Base-by-base conservation (phyloP, 176 grass and related monocot genomes). In the Aegilops longissima region DNA sequence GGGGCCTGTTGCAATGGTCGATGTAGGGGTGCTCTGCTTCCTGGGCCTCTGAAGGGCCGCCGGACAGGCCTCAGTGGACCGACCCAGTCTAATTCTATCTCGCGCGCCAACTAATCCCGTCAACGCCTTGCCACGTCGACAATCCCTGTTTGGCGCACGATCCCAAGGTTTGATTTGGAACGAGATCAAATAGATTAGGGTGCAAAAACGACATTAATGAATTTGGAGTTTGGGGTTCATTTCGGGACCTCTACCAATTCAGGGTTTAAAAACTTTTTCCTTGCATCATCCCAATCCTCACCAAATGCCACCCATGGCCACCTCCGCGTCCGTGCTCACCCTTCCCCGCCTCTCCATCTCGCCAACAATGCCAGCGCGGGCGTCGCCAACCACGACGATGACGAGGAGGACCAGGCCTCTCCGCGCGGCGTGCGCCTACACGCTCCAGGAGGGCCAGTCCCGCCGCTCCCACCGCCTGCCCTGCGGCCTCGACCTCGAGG, bases 401-500 rank as follows among this genome's bases (percentile, higher is more conserved):
- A 65, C 2, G 59, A 40, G 72, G 36, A 62, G 40, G 51, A 34
- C 66, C 36, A 80, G 70, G 44, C 63, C 80, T 75, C 83, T 90
- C 36, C 84, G 79, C 63, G 61, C 20, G 21, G 4, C 40, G 5
- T 44, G 72, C 40, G 51, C 82, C 33, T 98, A 98, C 90, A 65
- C 84, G 27, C 86, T 98, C 27, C 80, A 56, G 35, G 96, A 94
- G 47, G 96, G 93, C 45, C 96, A 98, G 86, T 88, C 76, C 66
- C 93, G 86, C 29, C 88, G 78, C 80, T 95, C 93, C 74, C 93
- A 94, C 86, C 83, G 73, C 69, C 83, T 98, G 66, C 91, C 96
- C 73, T 92, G 90, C 70, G 96, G 96, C 64, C 89, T 93, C 66
- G 90, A 89, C 79, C 82, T 98, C 86, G 93, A 98, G 83, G 86